These are phyloP conservation scores for Syncephalastrum contaminatum DNA, from an alignment of 371 early-diverging fungal species.

Conservation along the genomic window DNA sequence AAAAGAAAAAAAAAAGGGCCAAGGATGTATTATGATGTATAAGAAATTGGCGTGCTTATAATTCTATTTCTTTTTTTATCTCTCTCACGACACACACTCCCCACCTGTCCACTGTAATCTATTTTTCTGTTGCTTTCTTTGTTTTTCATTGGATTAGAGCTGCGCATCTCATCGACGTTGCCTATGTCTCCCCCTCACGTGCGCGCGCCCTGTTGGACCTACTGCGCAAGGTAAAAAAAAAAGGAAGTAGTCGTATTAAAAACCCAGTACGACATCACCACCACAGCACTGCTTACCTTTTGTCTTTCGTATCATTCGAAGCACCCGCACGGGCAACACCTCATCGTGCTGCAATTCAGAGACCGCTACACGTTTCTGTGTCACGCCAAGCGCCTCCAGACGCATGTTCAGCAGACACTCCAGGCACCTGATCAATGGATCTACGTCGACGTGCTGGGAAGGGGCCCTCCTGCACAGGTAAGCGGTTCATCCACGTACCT, in stretches of 20 bases:
- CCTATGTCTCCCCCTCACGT: conserved; percentile 15
- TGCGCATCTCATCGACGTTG: conserved; percentile 27
- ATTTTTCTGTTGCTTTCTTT: too few species aligned
- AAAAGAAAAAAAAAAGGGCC: too few species aligned
- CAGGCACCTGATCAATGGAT: conserved; percentile 11
- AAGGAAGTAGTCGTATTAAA: too few species aligned
- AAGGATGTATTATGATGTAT: neutral
- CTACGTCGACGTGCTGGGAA: conserved; percentile 22
- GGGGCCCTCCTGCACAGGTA: conserved; percentile 19
- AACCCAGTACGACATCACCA: too few species aligned
- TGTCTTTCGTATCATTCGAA: neutral
- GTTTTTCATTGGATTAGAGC: conserved; percentile 10
- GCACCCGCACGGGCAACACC: conserved; percentile 15
- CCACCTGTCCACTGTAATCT: too few species aligned
- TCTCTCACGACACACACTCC: too few species aligned
- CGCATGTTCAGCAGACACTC: conserved; percentile 19
- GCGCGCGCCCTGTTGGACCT: conserved; percentile 8
- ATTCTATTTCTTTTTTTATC: neutral
- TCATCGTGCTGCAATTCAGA: conserved; percentile 36
- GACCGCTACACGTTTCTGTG: conserved; percentile 46
- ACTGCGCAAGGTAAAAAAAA: conserved; percentile 17
- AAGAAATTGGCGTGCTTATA: neutral
- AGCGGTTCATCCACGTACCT: neutral
- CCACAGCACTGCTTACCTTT: neutral
- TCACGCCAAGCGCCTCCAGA: conserved; percentile 21